A percentile compares a stretch with the other conserved stretches of the same genome.
Conservation (phyloP, 441 rosid genomes). For the Corymbia calophylla region DNA sequence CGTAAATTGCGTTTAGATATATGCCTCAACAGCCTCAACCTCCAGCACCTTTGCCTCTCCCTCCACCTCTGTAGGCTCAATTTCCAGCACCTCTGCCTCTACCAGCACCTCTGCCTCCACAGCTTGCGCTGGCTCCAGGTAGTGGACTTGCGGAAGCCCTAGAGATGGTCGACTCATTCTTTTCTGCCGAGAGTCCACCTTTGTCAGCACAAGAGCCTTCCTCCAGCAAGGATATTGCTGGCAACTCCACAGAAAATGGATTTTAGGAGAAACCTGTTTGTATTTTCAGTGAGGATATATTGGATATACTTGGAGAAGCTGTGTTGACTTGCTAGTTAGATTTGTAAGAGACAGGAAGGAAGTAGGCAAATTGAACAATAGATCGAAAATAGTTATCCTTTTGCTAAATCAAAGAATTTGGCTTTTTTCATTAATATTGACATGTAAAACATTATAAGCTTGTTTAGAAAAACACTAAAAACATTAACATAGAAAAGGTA, state of each 20-base stretch:
- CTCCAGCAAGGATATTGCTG: not conserved
- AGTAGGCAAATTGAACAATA: not conserved
- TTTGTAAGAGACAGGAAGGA: not conserved
- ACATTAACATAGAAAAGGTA: too few species aligned
- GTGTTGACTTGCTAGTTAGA: not conserved
- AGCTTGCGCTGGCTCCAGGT: fast-evolving
- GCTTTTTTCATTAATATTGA: too few species aligned
- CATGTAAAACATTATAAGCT: too few species aligned
- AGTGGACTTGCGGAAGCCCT: too few species aligned
- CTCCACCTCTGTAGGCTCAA: too few species aligned
- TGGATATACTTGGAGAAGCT: not conserved
- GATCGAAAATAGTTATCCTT: not conserved
- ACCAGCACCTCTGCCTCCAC: not conserved
- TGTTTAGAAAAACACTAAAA: too few species aligned
- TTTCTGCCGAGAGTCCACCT: not conserved
- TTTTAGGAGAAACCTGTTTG: not conserved
- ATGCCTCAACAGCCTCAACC: too few species aligned
- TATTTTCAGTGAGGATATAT: not conserved
- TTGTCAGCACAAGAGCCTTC: not conserved
- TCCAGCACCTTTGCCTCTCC: too few species aligned
- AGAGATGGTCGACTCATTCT: not conserved
- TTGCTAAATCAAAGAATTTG: too few species aligned
- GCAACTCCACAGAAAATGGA: too few species aligned
- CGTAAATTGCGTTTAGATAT: too few species aligned
- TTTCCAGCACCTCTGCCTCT: too few species aligned